Evolutionary conservation across 768 basidiomycete species (phyloP).

Genomic region (Chalciporus chontae): DNA sequence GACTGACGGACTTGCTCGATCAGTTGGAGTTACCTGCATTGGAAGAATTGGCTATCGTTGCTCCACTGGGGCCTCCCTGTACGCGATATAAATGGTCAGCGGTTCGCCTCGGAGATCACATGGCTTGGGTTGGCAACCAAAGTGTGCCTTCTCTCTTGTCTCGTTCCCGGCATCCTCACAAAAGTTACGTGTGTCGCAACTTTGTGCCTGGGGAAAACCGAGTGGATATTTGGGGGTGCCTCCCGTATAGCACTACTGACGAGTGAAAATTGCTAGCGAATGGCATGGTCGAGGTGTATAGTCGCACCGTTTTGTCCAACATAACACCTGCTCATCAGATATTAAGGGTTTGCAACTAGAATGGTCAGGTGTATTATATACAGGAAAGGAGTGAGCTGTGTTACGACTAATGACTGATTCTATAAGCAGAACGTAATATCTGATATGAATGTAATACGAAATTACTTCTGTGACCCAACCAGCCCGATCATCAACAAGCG

Average conservation of each 20-base stretch:
- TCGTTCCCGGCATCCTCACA: constrained; percentile 7
- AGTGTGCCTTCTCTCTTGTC: constrained; percentile 13
- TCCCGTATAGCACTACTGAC: background rate
- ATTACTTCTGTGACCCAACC: constrained; percentile 30
- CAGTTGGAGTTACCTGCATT: constrained; percentile 20
- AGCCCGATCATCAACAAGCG: constrained; percentile 50
- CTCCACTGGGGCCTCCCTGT: background rate
- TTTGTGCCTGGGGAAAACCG: background rate
- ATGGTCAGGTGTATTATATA: background rate
- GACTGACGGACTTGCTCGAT: constrained; percentile 19
- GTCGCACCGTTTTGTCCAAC: no score
- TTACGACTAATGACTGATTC: constrained; percentile 6
- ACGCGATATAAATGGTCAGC: background rate
- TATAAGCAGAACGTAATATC: constrained; percentile 8
- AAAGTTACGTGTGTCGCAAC: constrained; percentile 6
- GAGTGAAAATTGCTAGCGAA: no score
- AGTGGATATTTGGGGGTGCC: background rate
- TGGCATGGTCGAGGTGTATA: no score
- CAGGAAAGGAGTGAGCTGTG: constrained; percentile 4
- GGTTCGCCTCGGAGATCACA: background rate
- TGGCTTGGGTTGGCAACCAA: constrained; percentile 13
- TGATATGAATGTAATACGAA: background rate
- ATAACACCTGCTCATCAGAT: background rate
- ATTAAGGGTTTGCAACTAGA: background rate
- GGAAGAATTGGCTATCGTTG: constrained; percentile 12